Evolutionary conservation across 768 basidiomycete species (phyloP), one percentile per base, ranked within the genome.

Genomic region (Pleurotus eryngii): DNA sequence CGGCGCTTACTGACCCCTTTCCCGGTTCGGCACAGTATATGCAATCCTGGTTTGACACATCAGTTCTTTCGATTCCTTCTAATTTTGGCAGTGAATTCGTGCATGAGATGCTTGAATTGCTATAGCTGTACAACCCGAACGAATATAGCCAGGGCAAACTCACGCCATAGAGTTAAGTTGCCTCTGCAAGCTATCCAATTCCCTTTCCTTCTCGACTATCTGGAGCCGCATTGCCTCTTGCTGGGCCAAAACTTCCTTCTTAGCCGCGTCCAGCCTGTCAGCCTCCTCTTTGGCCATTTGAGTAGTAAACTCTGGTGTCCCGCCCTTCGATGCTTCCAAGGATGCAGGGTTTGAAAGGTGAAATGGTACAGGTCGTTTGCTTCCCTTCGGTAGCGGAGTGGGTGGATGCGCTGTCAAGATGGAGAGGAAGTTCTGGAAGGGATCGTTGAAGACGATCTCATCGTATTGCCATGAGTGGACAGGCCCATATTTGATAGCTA

Each of bases 391-490:
- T 0, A 98, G 75, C 3, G 85, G 85, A 0, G 90, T 95, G 0
- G 95, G 94, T 1, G 92, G 86, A 66, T 95, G 83, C n/a, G 79
- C 73, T 0, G 86, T 88, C 51, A 98, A 81, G 49, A 90, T 78
- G 63, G 85, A 84, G 60, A 97, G 81, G 74, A 98, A 95, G 38
- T 85, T 79, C 58, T 90, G 86, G 61, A 88, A 92, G 1, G 97
- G 97, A 64, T 98, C 96, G 66, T 86, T 83, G 74, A 99, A 98
- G 51, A 98, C 92, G 61, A 98, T 82, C 73, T 99, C 97, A 72
- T 98, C 96, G 73, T 98, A 98, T 66, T 98, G 96, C 95, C 96
- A 99, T 0, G 93, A 90, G 69, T 97, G 90, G 26, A 99, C 92
- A 0, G 91, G 89, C 0, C 87, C 88, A 24, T 79, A 66, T 65